Evolutionary conservation across 768 basidiomycete genomes (phyloP).

Genomic region (Auricularia auricula-judae): DNA sequence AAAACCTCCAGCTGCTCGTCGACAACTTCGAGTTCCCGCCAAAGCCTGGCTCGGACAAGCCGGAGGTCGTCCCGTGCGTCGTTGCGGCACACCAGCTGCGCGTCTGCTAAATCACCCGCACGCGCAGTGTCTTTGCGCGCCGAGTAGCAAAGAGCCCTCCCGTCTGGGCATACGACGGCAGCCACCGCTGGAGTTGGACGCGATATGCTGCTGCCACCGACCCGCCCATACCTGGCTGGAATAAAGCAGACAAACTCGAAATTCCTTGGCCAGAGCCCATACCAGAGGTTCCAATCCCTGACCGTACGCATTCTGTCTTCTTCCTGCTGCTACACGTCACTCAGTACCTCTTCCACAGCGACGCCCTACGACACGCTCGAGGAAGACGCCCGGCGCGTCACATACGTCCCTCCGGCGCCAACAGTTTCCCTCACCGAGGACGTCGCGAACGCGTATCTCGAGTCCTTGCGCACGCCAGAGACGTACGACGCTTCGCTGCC

Average conservation of each 20-base stretch:
- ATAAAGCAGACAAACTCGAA: constrained; percentile 22
- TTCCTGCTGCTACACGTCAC: constrained; percentile 2
- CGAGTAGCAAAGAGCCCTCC: constrained; percentile 55
- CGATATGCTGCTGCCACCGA: constrained; percentile 57
- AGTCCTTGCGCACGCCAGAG: constrained; percentile 28
- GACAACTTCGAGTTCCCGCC: constrained; percentile 53
- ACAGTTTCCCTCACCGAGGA: constrained; percentile 28
- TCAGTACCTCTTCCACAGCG: constrained; percentile 24
- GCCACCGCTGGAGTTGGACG: constrained; percentile 57
- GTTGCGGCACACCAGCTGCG: constrained; percentile 1
- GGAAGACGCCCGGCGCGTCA: constrained; percentile 53
- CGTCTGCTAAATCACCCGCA: background rate
- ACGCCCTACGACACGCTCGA: constrained; percentile 52
- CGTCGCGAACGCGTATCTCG: constrained; percentile 40
- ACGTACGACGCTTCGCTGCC: constrained; percentile 42
- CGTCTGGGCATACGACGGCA: constrained; percentile 33
- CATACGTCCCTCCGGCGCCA: constrained; percentile 50
- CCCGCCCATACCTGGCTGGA: constrained; percentile 40
- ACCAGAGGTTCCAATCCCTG: constrained; percentile 28
- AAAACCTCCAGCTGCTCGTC: constrained; percentile 67
- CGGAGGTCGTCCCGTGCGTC: constrained; percentile 36
- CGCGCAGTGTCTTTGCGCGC: constrained; percentile 60
- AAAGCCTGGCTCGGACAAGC: constrained; percentile 25
- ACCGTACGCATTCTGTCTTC: constrained; percentile 26
- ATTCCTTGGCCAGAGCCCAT: constrained; percentile 61